Base-by-base conservation (phyloP, 768 basidiomycete species). In the Suillus bovinus region DNA sequence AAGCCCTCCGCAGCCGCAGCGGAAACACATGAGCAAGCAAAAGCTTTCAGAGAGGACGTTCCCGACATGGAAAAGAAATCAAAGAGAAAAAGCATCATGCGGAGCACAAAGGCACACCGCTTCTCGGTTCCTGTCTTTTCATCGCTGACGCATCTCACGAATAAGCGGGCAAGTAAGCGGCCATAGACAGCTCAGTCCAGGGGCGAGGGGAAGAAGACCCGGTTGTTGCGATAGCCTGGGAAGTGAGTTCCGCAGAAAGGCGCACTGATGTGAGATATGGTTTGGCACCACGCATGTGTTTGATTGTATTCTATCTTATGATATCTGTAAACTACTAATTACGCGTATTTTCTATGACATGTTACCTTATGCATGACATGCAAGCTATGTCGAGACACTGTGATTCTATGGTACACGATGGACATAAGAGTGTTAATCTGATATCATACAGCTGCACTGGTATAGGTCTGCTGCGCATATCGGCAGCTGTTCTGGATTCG, bases 401-500 rank as follows among this genome's bases (percentile, higher is more conserved):
- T 49, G 27, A 27, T 54, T 31, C 13, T 29, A 31, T 54, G 29
- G 2, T 59, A 49, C 27, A 49, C 4, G 14, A 17, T 27, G 2
- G 16, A 8, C 24, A 27, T 49, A 17, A 27, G 8, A 29, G 17
- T 9, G 24, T 47, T 14, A 14, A 22, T 10, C 10, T 44, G 42
- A 22, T 22, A 29, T 29, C 49, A 10, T 50, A 16, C 4, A 52
- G 20, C 22, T 6, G 46, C 29, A 27, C 10, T 10, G 20, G 5
- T 6, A 10, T n/a, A n/a, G 29, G 29, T 20, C 29, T 16, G 31
- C 8, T 13, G 61, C 3, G 81, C 79, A 67, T 80, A 78, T 38
- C 72, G 77, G 64, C 85, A 86, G n/a, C 71, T 71, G 66, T 73
- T 74, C 11, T 86, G 78, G 54, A 89, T 85, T 54, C 76, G 74